Percentiles rank a stretch among this genome's conserved stretches.
Evolutionary conservation across 805 yeast species (phyloP).

Genomic region (Ogataea nonfermentans): DNA sequence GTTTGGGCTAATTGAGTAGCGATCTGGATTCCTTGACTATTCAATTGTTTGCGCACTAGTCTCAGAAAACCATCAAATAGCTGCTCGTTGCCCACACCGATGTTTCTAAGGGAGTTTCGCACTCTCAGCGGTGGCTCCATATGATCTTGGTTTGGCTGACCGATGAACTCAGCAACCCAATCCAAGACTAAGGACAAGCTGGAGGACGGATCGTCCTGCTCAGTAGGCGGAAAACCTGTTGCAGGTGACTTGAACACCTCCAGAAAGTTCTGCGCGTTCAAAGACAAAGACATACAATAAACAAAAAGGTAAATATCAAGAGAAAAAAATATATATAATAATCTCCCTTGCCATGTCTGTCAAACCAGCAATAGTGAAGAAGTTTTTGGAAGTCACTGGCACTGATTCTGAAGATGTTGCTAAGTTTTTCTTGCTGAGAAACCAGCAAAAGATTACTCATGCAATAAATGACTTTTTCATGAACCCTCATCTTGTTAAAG

Average conservation of each 20-base stretch:
- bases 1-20: neutral
- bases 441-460: slow-evolving; percentile 19
- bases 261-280: slow-evolving; percentile 14
- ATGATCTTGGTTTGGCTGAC: slow-evolving; percentile 6
- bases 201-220: slow-evolving; percentile 27
- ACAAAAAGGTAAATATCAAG: slow-evolving; percentile 1
- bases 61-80: slow-evolving; percentile 16
- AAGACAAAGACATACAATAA: slow-evolving; percentile 9
- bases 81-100: slow-evolving; percentile 18
- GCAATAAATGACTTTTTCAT: slow-evolving; percentile 28
- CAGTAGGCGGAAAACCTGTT: slow-evolving; percentile 4
- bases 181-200: slow-evolving; percentile 23
- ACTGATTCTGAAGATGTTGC: slow-evolving; percentile 36
- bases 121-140: slow-evolving; percentile 26
- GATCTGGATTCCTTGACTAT: slow-evolving; percentile 12
- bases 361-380: slow-evolving; percentile 23
- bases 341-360: slow-evolving; percentile 11
- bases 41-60: slow-evolving; percentile 19
- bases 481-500: slow-evolving; percentile 19
- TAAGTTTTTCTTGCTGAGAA: slow-evolving; percentile 33
- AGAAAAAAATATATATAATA: neutral
- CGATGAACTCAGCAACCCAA: slow-evolving; percentile 26
- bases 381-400: slow-evolving; percentile 43
- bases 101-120: slow-evolving; percentile 19
- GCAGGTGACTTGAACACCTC: slow-evolving; percentile 16